These are phyloP conservation scores for Wickerhamiella australiensis DNA, from an alignment of 805 yeast genomes.

Conservation along the genomic window DNA sequence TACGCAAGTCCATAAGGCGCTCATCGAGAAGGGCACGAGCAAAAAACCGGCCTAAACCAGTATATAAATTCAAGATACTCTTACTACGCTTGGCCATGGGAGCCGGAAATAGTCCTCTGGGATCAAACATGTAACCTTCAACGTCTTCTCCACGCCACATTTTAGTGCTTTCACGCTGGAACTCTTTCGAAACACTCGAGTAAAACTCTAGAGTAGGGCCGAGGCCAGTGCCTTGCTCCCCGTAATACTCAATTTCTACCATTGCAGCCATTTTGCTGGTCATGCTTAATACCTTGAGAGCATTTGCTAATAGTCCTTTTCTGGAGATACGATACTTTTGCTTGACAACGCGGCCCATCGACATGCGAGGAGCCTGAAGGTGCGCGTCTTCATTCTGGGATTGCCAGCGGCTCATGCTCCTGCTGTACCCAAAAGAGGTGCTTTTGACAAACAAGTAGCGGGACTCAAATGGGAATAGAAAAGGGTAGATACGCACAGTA, in stretches of 20 bases:
- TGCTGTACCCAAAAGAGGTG: conserved; percentile 82
- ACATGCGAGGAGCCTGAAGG: conserved; percentile 12
- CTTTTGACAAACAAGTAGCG: conserved; percentile 67
- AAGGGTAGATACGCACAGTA: conserved; percentile 63
- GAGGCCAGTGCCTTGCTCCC: conserved; percentile 90
- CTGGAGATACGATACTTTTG: conserved; percentile 73
- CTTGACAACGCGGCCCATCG: conserved; percentile 60
- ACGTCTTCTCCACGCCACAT: conserved; percentile 54
- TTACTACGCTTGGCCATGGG: conserved; percentile 33
- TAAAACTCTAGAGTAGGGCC: conserved; percentile 96
- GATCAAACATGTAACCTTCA: conserved; percentile 31
- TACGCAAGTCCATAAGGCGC: conserved; percentile 72
- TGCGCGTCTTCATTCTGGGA: conserved; percentile 27
- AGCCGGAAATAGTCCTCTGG: conserved; percentile 59
- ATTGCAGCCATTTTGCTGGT: conserved; percentile 73
- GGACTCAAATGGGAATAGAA: conserved; percentile 72
- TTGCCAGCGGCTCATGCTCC: conserved; percentile 68
- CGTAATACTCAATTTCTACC: conserved; percentile 74
- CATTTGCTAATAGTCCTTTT: conserved; percentile 56
- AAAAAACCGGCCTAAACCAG: conserved; percentile 64
- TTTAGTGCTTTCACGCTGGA: conserved; percentile 41
- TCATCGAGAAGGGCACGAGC: conserved; percentile 81
- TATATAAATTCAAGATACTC: conserved; percentile 35
- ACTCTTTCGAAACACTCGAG: conserved; percentile 65
- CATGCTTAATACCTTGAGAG: conserved; percentile 60